Base-by-base conservation (phyloP, 2,329 filamentous ascomycete genomes). In the Magnaporthales sp. region DNA sequence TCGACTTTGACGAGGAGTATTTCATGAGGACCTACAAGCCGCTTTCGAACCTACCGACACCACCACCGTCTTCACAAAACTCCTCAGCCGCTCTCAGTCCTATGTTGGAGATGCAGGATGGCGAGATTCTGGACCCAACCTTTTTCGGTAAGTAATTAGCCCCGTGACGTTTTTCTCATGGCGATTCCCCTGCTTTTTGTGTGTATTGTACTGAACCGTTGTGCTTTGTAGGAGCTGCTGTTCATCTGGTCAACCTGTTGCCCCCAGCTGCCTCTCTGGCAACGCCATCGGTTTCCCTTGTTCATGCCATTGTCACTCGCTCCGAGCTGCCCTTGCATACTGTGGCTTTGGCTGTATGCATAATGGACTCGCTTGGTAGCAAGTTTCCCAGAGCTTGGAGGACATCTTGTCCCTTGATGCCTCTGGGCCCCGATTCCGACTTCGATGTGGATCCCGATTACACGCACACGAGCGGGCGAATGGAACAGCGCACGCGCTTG, bases 1-100 rank as follows among this genome's bases (percentile, higher is more conserved):
- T 79, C 70, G 81, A 83, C 71, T 79, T 80, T 69, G 80, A 82
- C 72, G 80, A 82, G 68, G 80, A 81, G 69, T 86, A 85, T 75
- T 87, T 88, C 72, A 74, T 76, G 66, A 78, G 80, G 68, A 88
- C 86, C 70, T 90, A 90, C 76, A 83, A 86, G 63, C 88, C 88
- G 10, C 80, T 90, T 65, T 90, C 87, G 31, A 89, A 87, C 74
- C 81, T 90, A 26, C 88, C 88, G 26, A 90, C 88, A 65, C 88
- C 88, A 69, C 88, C 88, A 61, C 83, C 82, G 11, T 88, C 85
- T 61, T 82, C 81, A 64, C 77, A 77, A 68, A 78, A 74, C 65
- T 80, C 80, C 11, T 80, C 79, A 38, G 78, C 78, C 30, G 73
- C 74, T 56, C 79, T 80, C 71, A 82, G 80, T 63, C 80, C 81